A percentile compares a stretch with the other conserved stretches of the same genome.
Evolutionary conservation across 2,329 filamentous ascomycete species (phyloP).

Genomic region (Penicillium sp.): DNA sequence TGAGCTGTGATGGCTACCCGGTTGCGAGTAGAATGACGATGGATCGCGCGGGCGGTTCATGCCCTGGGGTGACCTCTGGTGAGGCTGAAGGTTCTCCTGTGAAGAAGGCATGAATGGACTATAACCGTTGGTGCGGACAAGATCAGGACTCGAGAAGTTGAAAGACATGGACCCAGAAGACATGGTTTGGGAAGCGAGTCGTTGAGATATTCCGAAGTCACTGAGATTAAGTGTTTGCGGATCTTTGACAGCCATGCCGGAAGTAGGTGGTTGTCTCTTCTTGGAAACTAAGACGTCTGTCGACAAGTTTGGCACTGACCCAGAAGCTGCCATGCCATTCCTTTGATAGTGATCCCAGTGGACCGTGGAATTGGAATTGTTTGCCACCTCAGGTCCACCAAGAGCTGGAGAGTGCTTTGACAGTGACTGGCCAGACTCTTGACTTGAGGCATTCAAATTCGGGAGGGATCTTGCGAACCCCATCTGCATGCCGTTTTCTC

Average conservation of each 20-base stretch:
- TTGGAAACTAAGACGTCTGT: constrained; percentile 23
- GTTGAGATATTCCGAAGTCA: constrained; percentile 28
- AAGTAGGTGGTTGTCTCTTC: constrained; percentile 16
- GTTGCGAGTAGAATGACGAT: constrained; percentile 28
- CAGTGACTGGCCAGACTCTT: neutral
- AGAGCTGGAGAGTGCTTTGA: neutral
- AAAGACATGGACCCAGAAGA: constrained; percentile 19
- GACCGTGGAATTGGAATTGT: constrained; percentile 4
- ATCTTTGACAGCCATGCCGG: constrained; percentile 14
- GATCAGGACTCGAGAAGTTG: constrained; percentile 21
- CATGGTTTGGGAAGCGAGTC: constrained; percentile 22
- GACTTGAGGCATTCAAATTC: constrained; percentile 4
- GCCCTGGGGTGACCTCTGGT: constrained; percentile 1
- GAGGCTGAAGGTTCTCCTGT: constrained; percentile 11
- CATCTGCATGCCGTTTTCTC: neutral
- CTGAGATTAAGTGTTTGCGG: constrained; percentile 23
- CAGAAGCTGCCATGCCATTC: constrained; percentile 9
- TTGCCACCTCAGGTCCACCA: neutral
- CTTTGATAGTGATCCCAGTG: constrained; percentile 10
- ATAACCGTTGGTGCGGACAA: constrained; percentile 12
- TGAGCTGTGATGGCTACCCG: constrained; percentile 13
- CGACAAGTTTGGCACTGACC: constrained; percentile 13
- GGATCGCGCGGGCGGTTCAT: constrained; percentile 9
- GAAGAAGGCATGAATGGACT: constrained; percentile 9
- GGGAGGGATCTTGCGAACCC: constrained; percentile 11